phyloP scores from a whole-genome alignment of 345 rosid genomes.

The Euphorbia pulcherrima region DNA sequence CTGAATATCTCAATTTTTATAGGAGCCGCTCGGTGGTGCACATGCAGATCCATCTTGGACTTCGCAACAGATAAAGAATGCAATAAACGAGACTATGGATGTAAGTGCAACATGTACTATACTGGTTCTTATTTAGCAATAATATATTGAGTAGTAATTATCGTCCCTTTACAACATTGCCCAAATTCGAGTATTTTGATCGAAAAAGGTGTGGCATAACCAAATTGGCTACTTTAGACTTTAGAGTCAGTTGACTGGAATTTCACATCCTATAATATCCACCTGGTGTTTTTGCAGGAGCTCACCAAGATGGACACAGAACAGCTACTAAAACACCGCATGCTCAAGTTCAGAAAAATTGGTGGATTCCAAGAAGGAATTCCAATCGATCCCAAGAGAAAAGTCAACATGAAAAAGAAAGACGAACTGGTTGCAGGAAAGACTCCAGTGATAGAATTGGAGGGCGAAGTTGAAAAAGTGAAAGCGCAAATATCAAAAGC shows the following conservation, averaged over 20 bases:
- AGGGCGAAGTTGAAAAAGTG: constrained; percentile 62
- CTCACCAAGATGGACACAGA: constrained; percentile 62
- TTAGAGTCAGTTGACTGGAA: not conserved
- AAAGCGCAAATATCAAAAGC: constrained; percentile 61
- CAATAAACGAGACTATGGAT: constrained; percentile 68
- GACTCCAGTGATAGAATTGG: constrained; percentile 47
- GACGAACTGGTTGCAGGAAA: constrained; percentile 35
- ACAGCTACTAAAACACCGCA: constrained; percentile 63
- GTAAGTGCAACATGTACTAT: constrained; percentile 41
- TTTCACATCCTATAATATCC: constrained; percentile 7
- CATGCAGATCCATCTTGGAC: constrained; percentile 90
- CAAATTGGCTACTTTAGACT: too few relatives aligned
- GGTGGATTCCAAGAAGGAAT: constrained; percentile 69
- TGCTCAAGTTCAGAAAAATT: constrained; percentile 73
- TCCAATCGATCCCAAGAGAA: constrained; percentile 57
- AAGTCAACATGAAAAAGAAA: constrained; percentile 69
- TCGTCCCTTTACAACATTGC: not conserved
- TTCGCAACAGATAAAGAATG: constrained; percentile 76
- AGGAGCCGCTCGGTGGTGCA: constrained; percentile 98
- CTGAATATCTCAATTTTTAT: constrained; percentile 14
- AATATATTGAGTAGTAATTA: not conserved
- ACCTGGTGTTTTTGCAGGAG: constrained; percentile 46
- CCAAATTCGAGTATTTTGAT: not conserved
- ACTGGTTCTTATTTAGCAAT: constrained; percentile 13
- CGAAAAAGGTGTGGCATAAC: not conserved